Evolutionary conservation across 2,329 filamentous ascomycete species (phyloP), one percentile per base, ranked within the genome.

Genomic region (Colletotrichum endophyticum): DNA sequence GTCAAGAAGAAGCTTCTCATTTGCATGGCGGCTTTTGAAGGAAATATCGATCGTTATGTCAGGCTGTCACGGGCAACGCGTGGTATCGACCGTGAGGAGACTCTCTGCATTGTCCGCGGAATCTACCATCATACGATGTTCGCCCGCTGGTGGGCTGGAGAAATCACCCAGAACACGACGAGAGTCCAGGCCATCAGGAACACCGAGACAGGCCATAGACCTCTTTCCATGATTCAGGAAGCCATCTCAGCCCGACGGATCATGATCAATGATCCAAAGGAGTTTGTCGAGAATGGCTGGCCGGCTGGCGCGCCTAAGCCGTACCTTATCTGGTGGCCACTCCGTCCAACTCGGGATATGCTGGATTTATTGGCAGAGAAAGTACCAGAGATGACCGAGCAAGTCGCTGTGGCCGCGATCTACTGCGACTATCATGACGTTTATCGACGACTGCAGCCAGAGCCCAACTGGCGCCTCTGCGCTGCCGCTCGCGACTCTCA

Each of bases 1-100:
- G 77, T 82, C 3, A 79, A 84, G 67, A 87, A 87, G 72, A 82
- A 86, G 66, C 62, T 84, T 2, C 80, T 87, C 8, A 84, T 86
- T 49, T 75, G 81, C 8, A 81, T 84, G 77, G 84, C 86, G 1
- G 85, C 85, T 5, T 85, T 83, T 53, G 71, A 82, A 15, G 86
- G 85, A 16, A 79, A 87, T 28, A 78, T 87, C 22, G 86, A 88
- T 70, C 81, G 84, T 25, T 87, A 87, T 53, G 62, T 73, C 1
- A 83, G 85, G 4, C 78, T 88, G 1, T 80, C 81, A n/a, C 77
- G 82, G 27, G 84, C 83, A 8, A 39, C 66, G 4, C 66, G 79
- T 69, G 25, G 22, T 13, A 63, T 32, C 3, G 66, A 84, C 4
- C 12, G 67, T 6, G n/a, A 71, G 8, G 84, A 86, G 74, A 13